Evolutionary conservation across 2,329 filamentous ascomycete species (phyloP).

Genomic region (Fusarium drepaniforme): DNA sequence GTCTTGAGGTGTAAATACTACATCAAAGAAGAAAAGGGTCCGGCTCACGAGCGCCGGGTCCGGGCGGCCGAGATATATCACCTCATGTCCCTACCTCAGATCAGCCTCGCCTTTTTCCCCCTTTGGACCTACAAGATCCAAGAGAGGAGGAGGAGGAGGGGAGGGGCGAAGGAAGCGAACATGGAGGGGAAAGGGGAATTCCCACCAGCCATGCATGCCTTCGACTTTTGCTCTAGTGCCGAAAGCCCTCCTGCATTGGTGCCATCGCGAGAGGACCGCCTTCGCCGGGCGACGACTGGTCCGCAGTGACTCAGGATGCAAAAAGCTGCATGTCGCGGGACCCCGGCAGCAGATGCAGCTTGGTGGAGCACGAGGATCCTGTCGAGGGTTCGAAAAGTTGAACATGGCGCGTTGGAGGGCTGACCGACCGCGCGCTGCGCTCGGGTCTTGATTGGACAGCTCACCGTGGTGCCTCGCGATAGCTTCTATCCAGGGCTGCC

Average conservation of each 20-base stretch:
- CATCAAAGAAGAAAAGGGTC: conserved; percentile 20
- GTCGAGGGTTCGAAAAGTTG: conserved; percentile 2
- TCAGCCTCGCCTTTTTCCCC: conserved; percentile 33
- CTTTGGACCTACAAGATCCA: conserved; percentile 9
- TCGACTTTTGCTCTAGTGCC: conserved; percentile 24
- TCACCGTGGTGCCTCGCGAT: conserved; percentile 14
- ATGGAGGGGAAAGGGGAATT: conserved; percentile 7
- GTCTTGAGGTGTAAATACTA: conserved; percentile 14
- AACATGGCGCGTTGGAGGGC: conserved; percentile 32
- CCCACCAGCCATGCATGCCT: conserved; percentile 17
- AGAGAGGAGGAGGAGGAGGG: background rate
- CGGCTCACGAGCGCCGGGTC: conserved; percentile 28
- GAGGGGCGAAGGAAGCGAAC: background rate
- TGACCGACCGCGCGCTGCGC: conserved; percentile 39
- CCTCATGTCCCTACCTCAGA: conserved; percentile 9
- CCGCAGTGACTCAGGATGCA: conserved; percentile 43
- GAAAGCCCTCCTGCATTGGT: conserved; percentile 37
- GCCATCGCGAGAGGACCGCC: conserved; percentile 40
- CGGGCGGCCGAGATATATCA: conserved; percentile 45
- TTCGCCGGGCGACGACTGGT: conserved; percentile 39
- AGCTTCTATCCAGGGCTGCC: background rate
- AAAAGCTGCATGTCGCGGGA: conserved; percentile 15
- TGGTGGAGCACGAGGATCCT: conserved; percentile 5
- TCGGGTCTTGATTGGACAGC: conserved; percentile 32
- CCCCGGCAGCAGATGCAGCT: conserved; percentile 17